Conservation (phyloP, 2,329 filamentous ascomycete genomes). For the Aspergillus spinulosporus region DNA sequence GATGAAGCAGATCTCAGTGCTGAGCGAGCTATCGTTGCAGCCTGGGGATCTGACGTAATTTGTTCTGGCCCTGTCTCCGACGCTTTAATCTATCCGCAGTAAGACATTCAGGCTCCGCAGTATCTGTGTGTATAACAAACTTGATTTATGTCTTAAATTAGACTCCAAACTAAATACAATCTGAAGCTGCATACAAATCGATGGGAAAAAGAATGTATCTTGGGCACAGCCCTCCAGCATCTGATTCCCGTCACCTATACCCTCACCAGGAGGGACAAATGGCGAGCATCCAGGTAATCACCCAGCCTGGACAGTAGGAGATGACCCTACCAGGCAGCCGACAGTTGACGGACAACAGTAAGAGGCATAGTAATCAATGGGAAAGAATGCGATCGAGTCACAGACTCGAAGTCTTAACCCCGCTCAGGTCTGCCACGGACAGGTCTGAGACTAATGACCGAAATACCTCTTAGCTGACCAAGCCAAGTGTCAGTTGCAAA, state of each 20-base stretch:
- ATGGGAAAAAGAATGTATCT: constrained; percentile 27
- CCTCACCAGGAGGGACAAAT: constrained; percentile 32
- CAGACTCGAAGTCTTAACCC: constrained; percentile 33
- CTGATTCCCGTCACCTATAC: constrained; percentile 45
- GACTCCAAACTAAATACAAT: constrained; percentile 27
- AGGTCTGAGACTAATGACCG: constrained; percentile 13
- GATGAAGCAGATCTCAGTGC: not conserved
- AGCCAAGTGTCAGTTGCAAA: constrained; percentile 12
- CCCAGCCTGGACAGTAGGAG: constrained; percentile 55
- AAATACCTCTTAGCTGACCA: not conserved
- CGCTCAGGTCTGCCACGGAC: constrained; percentile 35
- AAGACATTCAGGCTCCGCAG: not conserved
- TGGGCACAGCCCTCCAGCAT: constrained; percentile 51
- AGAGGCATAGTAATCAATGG: constrained; percentile 1
- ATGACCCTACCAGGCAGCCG: constrained; percentile 50
- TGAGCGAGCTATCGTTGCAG: not conserved
- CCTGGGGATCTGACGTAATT: constrained; percentile 2
- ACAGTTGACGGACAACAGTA: not conserved
- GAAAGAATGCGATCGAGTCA: constrained; percentile 28
- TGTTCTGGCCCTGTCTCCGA: not conserved
- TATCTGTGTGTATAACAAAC: not conserved
- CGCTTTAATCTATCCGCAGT: not conserved
- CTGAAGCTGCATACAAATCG: constrained; percentile 21
- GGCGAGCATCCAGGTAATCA: constrained; percentile 40
- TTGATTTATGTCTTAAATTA: constrained; percentile 21